Base-by-base conservation (phyloP, 108 stramenopile genomes). In the Pseudonitzschia multiseries region DNA sequence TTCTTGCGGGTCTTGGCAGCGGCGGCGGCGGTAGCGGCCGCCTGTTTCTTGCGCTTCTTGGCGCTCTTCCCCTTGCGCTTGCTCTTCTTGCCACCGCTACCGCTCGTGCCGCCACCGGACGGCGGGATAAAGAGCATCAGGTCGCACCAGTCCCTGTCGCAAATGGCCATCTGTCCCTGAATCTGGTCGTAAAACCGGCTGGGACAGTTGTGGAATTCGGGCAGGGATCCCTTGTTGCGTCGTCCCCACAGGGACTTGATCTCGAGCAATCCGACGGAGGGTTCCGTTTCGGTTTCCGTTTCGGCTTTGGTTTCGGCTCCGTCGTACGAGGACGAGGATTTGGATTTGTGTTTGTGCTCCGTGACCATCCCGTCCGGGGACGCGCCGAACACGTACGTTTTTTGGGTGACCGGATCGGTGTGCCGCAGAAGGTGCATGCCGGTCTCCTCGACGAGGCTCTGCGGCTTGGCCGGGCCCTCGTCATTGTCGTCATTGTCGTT, bases 301-400 rank as follows among this genome's bases (percentile, higher is more conserved):
- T n/a, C n/a, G n/a, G n/a, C n/a, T n/a, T n/a, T n/a, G n/a, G n/a
- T n/a, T n/a, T n/a, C n/a, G n/a, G n/a, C n/a, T n/a, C n/a, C n/a
- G n/a, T n/a, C n/a, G n/a, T n/a, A n/a, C n/a, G n/a, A n/a, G n/a
- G n/a, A n/a, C n/a, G n/a, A n/a, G n/a, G n/a, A n/a, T 10, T 36
- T 29, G 15, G 62, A 40, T 67, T 71, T n/a, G n/a, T n/a, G n/a
- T n/a, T n/a, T n/a, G n/a, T n/a, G 22, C 22, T 64, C 70, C 4
- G 54, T 71, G 5, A 81, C 76, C 20, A 82, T n/a, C 13, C 81
- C 81, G 62, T 82, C 81, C 15, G 81, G 81, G 27, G 73, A 75
- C 21, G 81, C 81, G 12, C 81, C 81, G 21, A 66, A 77, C n/a
- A 27, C 9, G 26, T 48, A 67, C 12, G 46, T 50, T 67, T 48